phyloP scores from a whole-genome alignment of 352 stramenopile species.

The Pythium brachiatum region DNA sequence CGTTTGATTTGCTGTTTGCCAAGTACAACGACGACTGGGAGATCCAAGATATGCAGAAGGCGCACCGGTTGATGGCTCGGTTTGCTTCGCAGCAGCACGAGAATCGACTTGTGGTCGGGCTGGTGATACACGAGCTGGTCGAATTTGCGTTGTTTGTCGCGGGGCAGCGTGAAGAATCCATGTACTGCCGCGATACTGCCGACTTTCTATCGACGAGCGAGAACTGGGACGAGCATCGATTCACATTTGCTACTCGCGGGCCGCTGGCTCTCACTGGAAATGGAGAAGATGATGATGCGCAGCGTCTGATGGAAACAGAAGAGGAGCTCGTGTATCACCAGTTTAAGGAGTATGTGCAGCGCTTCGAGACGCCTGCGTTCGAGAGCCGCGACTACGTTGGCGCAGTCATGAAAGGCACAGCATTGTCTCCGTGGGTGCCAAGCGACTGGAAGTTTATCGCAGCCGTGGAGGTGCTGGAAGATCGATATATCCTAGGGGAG shows the following conservation, averaged over 20 bases:
- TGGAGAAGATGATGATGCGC: not conserved
- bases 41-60: constrained; percentile 39
- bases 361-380: constrained; percentile 28
- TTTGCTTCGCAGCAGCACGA: constrained; percentile 37
- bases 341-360: constrained; percentile 44
- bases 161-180: constrained; percentile 42
- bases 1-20: constrained; percentile 53
- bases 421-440: constrained; percentile 32
- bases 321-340: constrained; percentile 26
- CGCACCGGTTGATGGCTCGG: constrained; percentile 32
- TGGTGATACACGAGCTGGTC: constrained; percentile 49
- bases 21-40: constrained; percentile 63
- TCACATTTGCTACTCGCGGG: constrained; percentile 35
- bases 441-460: constrained; percentile 44
- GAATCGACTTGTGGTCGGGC: constrained; percentile 38
- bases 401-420: constrained; percentile 19
- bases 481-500: constrained; percentile 53
- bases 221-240: constrained; percentile 56
- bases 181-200: constrained; percentile 31
- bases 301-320: not conserved
- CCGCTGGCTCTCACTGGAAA: not conserved
- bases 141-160: constrained; percentile 57
- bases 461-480: constrained; percentile 39
- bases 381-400: constrained; percentile 21
- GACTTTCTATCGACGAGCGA: constrained; percentile 40